Evolutionary conservation across 768 basidiomycete genomes (phyloP).

Genomic region (Nidularia sp.): DNA sequence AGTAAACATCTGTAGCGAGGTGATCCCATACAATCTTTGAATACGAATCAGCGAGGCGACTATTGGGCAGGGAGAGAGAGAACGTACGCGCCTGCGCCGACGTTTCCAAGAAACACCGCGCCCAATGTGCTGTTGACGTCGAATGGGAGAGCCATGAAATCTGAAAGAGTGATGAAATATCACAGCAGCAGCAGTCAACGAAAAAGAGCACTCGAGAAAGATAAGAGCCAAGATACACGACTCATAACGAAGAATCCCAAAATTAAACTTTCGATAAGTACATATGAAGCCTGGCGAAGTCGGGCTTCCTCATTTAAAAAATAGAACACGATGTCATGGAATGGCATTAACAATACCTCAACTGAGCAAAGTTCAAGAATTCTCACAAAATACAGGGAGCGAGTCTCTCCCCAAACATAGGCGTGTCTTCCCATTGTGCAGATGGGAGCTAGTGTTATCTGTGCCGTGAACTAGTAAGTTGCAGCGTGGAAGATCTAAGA

Average conservation of each 20-base stretch:
- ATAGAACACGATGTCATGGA: neutral
- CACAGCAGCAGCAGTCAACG: too few species aligned
- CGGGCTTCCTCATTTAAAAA: neutral
- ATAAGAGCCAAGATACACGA: too few species aligned
- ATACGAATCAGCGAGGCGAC: neutral
- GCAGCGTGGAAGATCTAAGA: neutral
- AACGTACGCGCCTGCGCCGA: slow-evolving; percentile 3
- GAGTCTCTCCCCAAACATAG: neutral
- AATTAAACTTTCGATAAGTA: too few species aligned
- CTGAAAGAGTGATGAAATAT: neutral
- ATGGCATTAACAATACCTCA: neutral
- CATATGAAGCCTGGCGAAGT: too few species aligned
- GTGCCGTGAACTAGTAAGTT: neutral
- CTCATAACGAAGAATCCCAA: too few species aligned
- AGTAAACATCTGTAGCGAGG: slow-evolving; percentile 2
- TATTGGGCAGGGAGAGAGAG: neutral
- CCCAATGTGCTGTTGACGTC: slow-evolving; percentile 2
- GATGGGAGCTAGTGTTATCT: neutral
- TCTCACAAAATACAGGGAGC: neutral
- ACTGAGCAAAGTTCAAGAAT: neutral
- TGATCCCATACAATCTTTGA: slow-evolving; percentile 4
- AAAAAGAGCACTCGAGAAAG: too few species aligned
- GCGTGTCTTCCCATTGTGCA: too few species aligned
- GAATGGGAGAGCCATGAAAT: slow-evolving; percentile 7
- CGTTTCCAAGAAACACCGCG: slow-evolving; percentile 4